Base-by-base conservation (phyloP, 1,284 basidiomycete genomes). In the Ustilago cynodontis region DNA sequence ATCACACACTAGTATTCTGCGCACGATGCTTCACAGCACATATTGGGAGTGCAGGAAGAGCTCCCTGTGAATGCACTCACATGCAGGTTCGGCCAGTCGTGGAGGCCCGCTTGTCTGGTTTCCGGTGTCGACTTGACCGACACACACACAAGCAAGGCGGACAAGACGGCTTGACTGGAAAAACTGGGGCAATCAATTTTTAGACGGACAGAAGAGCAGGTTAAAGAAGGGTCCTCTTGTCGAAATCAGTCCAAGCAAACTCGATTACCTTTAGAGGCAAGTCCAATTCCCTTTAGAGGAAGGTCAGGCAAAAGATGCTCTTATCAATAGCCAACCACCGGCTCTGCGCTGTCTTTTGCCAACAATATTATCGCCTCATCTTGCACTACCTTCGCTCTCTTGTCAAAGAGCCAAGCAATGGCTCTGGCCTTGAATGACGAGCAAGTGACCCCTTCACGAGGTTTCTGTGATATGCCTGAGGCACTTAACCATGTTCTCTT, bases 281-380 rank as follows among this genome's bases (percentile, higher is more conserved):
- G n/a, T 35, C 29, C 13, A 75, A 71, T 77, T 77, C 26, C 74
- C 74, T 71, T 77, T 71, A 77, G 55, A 77, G 73, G 73, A 62
- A 76, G 65, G 69, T 41, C 18, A 1, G 26, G 24, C 28, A n/a
- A n/a, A n/a, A n/a, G 60, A 73, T 68, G 33, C 51, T 14, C 71
- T 73, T 73, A 73, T 73, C 71, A 55, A 49, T 14, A 26, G 29
- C 37, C 22, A 28, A 22, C 52, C 33, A 33, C 22, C 10, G 41
- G 41, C 41, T 20, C 10, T 14, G 20, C 20, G 41, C 20, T 43
- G 5, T 43, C 16, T 43, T 7, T 14, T 20, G 16, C 20, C 41
- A 8, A 20, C 41, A 43, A 20, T 20, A 33, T 33, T 11, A 33
- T 33, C n/a, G n/a, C n/a, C 11, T 14, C 20, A 20, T 18, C 18